A percentile compares a stretch with the other conserved stretches of the same genome.
Conservation (phyloP, 352 stramenopile genomes). For the Globisporangium cystogenes region DNA sequence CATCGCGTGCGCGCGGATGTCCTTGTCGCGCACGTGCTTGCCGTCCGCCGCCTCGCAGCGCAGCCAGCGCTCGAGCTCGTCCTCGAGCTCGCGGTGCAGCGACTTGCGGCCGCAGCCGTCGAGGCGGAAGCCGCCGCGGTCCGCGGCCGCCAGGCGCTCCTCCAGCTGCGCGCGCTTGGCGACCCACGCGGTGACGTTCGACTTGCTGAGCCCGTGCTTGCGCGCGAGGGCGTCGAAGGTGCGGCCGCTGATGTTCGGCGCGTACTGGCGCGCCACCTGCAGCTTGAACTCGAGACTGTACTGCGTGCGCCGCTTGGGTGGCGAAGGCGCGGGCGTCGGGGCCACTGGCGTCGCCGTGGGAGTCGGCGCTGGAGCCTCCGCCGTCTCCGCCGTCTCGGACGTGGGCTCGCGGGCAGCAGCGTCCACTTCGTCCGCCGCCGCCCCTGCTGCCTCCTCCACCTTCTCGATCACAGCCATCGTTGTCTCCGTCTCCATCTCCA, state of each 20-base stretch:
- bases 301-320: constrained; percentile 12
- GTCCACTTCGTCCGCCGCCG: too few relatives aligned
- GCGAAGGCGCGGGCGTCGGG: not conserved
- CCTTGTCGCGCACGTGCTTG: constrained; percentile 13
- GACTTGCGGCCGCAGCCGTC: constrained; percentile 17
- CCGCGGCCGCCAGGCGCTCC: constrained; percentile 3
- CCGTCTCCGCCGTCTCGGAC: too few relatives aligned
- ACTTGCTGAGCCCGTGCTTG: constrained; percentile 14
- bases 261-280: constrained; percentile 13
- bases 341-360: too few relatives aligned
- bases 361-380: too few relatives aligned
- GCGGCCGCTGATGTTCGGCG: constrained; percentile 2
- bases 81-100: constrained; percentile 9
- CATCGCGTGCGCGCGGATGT: constrained; percentile 10
- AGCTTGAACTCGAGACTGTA: constrained; percentile 22
- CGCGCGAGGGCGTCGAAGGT: constrained; percentile 16
- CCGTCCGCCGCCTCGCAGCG: constrained; percentile 4
- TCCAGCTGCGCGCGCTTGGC: constrained; percentile 9
- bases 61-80: constrained; percentile 14
- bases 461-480: too few relatives aligned
- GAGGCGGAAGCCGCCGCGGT: constrained; percentile 7
- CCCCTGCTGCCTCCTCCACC: too few relatives aligned
- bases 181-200: constrained; percentile 15
- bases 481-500: too few relatives aligned
- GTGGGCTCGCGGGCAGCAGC: too few relatives aligned